Evolutionary conservation across 2,329 filamentous ascomycete genomes (phyloP), one percentile per base, ranked within the genome.

Genomic region (Penicillium sp.): DNA sequence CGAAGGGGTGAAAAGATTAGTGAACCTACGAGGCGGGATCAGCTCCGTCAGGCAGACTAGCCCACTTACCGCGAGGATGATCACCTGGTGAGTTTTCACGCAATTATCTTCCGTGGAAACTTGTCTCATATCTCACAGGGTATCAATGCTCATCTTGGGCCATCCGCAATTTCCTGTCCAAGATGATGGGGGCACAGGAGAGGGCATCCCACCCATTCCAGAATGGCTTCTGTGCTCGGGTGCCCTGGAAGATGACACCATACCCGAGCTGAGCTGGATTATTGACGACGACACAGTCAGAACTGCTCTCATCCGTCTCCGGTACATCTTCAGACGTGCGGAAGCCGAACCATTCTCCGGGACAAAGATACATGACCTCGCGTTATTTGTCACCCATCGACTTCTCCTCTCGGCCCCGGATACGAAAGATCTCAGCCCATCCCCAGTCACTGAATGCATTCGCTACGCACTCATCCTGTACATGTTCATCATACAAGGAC

Each of bases 91-190:
- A 72, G 79, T 65, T 10, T 0, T 28, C 12, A 3, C 8, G 17
- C 12, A 12, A 4, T 25, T 0, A 35, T 11, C 1, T 5, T 25
- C 8, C 6, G 10, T 2, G 17, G 14, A 28, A 53, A 8, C 38
- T 50, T 20, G 28, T 58, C 22, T 63, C 54, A 54, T 43, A 25
- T 47, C 10, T 5, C 1, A 2, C 35, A 86, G 84, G 84, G 82
- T 86, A n/a, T 83, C 83, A 0, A 77, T 86, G 77, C 73, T 87
- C 4, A 77, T 86, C 5, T 83, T 75, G 59, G 81, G 82, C 7
- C 54, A 65, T 25, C 84, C 84, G 17, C 84, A 86, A 59, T 87
- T 86, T 58, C 59, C 75, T 3, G 80, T 77, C 0, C 83, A 86
- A 56, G 78, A 84, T 62, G 81, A 86, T 34, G 48, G 66, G 6